Evolutionary conservation across 2,329 filamentous ascomycete genomes (phyloP), one percentile per base, ranked within the genome.

Genomic region (Bertia moriformis): DNA sequence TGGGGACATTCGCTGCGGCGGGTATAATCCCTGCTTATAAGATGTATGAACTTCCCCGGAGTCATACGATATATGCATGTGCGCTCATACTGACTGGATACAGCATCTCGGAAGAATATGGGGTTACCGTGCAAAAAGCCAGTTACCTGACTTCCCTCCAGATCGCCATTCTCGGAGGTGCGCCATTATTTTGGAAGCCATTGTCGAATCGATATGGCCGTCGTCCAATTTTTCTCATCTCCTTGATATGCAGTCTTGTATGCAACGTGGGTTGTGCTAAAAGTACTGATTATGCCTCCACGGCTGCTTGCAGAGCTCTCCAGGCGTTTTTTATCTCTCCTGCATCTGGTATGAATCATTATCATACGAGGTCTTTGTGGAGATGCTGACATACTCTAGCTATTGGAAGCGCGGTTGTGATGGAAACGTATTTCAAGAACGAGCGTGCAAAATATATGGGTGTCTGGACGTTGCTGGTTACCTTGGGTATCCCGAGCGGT

Each of bases 221-320:
- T 4, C 58, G 66, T 5, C 66, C 66, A 0, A 58, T 69, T 18
- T 69, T 66, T 50, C 55, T 69, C 17, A 48, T 69, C 27, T 67
- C 65, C 1, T 46, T 63, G 14, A 45, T 67, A 2, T 52, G 62
- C 14, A 61, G 61, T 43, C 44, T 61, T 13, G 50, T 61, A 2
- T 64, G 63, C 48, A 69, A 68, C 41, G 53, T 70, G 14, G 66
- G 63, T 3, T 67, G 66, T 42, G 66, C 65, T 1, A 59, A 65
- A 41, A 63, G 61, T 22, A 48, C 65, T n/a, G 7, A 7, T 10
- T 27, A 27, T n/a, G 22, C 22, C 7, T 27, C 22, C 7, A n/a
- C n/a, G 7, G 22, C 22, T 27, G 22, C 22, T 27, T 27, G 22
- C n/a, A 7, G 22, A 27, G 22, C 22, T 10, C 22, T 27, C n/a